These are phyloP conservation scores for Rhododendron ferrugineum DNA, from an alignment of 148 eudicot species.

Conservation along the genomic window DNA sequence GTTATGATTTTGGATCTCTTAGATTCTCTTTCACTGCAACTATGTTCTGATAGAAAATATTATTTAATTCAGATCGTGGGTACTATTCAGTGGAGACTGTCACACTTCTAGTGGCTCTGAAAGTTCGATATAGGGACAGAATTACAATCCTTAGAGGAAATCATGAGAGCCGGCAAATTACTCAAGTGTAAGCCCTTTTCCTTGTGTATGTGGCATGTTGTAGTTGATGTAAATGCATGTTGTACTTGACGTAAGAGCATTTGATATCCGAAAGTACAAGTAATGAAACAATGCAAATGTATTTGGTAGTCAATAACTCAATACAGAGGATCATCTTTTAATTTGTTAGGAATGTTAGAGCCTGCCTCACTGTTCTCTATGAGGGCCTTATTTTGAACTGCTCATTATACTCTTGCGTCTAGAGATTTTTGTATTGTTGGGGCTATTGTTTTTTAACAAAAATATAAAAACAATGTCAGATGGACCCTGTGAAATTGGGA, in stretches of 20 bases:
- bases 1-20: neutral
- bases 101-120: constrained; percentile 85
- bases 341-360: neutral
- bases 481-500: neutral
- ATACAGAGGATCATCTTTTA: neutral
- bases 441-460: neutral
- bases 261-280: neutral
- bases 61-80: constrained; percentile 67
- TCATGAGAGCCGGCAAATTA: constrained; percentile 95
- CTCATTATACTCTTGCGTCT: neutral
- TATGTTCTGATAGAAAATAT: neutral
- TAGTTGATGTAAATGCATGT: neutral
- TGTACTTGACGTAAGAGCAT: neutral
- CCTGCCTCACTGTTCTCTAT: neutral
- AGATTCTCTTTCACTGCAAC: neutral
- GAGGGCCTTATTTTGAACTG: neutral
- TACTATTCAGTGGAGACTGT: constrained; percentile 94
- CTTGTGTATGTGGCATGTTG: neutral
- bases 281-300: neutral
- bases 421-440: neutral
- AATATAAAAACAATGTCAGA: neutral
- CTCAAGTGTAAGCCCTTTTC: constrained; percentile 71
- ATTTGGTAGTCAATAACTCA: neutral
- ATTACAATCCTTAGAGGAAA: constrained; percentile 94
- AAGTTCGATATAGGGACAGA: constrained; percentile 92